These are phyloP conservation scores for Aspergillus ibericus DNA, from an alignment of 2,329 filamentous ascomycete genomes.

Conservation along the genomic window DNA sequence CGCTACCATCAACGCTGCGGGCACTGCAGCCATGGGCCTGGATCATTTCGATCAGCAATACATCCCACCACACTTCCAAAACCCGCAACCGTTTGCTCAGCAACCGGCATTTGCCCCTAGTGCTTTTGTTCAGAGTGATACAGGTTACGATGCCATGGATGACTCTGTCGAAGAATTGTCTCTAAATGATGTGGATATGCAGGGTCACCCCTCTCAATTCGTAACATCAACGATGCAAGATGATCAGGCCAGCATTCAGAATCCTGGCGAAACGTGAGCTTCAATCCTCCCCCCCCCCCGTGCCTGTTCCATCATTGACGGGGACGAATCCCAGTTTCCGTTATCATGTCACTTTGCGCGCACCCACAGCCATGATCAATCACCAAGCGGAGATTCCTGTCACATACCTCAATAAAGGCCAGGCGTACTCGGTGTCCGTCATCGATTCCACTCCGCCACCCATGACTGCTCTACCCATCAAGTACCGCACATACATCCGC, in stretches of 20 bases:
- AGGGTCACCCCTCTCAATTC: conserved; percentile 55
- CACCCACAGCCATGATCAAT: conserved; percentile 91
- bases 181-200: conserved; percentile 55
- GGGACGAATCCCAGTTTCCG: conserved; percentile 62
- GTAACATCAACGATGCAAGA: conserved; percentile 30
- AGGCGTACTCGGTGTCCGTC: conserved; percentile 85
- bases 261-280: conserved; percentile 55
- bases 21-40: conserved; percentile 63
- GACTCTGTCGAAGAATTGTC: conserved; percentile 66
- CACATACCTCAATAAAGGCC: conserved; percentile 97
- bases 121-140: conserved; percentile 76
- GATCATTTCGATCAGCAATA: conserved; percentile 64
- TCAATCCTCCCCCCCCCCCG: neutral
- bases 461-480: conserved; percentile 60
- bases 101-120: conserved; percentile 68
- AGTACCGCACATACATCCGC: conserved; percentile 88
- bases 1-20: conserved; percentile 55
- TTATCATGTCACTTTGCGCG: conserved; percentile 85
- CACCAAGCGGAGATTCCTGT: conserved; percentile 86
- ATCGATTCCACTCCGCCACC: conserved; percentile 70
- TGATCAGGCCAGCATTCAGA: conserved; percentile 27
- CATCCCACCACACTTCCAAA: conserved; percentile 60
- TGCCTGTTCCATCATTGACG: conserved; percentile 16
- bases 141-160: conserved; percentile 76
- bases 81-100: conserved; percentile 71